A percentile compares a stretch with the other conserved stretches of the same genome.
Evolutionary conservation across 2,329 filamentous ascomycete genomes (phyloP).

Genomic region (Fusarium mexicanum): DNA sequence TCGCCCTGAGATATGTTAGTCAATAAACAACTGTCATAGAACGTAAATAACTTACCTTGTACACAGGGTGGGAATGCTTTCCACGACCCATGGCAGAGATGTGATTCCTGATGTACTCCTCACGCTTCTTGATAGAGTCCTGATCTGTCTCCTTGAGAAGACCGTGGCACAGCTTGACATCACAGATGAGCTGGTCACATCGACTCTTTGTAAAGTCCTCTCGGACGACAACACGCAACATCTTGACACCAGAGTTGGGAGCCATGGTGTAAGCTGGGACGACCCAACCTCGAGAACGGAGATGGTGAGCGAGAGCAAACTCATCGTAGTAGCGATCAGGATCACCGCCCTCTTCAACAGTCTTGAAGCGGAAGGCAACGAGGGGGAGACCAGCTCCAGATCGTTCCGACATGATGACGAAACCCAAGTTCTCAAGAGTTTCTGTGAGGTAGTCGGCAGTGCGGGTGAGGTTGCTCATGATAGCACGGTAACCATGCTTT

Average conservation of each 20-base stretch:
- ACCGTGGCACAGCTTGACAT: constrained; percentile 80
- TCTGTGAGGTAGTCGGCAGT: constrained; percentile 87
- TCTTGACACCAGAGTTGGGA: constrained; percentile 84
- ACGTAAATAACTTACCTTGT: constrained; percentile 53
- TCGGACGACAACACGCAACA: constrained; percentile 90
- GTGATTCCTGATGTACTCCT: constrained; percentile 71
- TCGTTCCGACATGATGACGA: constrained; percentile 87
- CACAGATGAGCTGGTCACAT: constrained; percentile 80
- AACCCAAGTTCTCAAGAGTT: constrained; percentile 78
- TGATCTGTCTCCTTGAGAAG: constrained; percentile 79
- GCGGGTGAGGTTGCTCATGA: constrained; percentile 93
- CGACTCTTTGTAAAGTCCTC: constrained; percentile 89
- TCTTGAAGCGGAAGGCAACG: constrained; percentile 83
- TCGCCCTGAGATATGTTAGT: constrained; percentile 64
- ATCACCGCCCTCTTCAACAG: constrained; percentile 58
- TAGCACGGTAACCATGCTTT: constrained; percentile 88
- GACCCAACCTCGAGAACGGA: constrained; percentile 89
- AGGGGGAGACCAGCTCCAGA: constrained; percentile 83
- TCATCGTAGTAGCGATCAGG: constrained; percentile 74
- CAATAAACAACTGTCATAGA: not conserved
- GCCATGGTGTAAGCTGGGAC: constrained; percentile 98
- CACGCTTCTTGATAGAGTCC: constrained; percentile 74
- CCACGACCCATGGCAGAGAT: constrained; percentile 62
- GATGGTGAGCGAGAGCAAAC: constrained; percentile 83
- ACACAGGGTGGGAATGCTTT: constrained; percentile 59